Evolutionary conservation across 441 rosid species (phyloP).

Genomic region (Rhodomyrtus psidioides): DNA sequence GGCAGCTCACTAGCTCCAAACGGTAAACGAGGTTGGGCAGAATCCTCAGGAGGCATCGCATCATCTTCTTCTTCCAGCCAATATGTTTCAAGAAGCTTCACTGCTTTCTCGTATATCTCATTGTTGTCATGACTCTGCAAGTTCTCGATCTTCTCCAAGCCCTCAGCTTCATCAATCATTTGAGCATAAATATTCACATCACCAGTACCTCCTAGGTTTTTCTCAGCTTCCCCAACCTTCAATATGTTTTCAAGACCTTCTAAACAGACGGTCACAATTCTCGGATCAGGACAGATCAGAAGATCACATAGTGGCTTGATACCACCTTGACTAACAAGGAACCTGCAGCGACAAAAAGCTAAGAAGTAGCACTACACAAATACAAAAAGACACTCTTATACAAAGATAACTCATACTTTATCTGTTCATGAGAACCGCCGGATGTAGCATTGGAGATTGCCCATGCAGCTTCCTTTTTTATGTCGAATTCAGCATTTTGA

Average conservation of each 20-base stretch:
- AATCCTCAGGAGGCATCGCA: constrained; percentile 56
- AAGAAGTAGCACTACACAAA: neutral
- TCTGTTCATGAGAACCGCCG: constrained; percentile 84
- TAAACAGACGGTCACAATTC: constrained; percentile 74
- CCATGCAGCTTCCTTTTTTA: constrained; percentile 94
- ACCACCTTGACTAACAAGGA: constrained; percentile 67
- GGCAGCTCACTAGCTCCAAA: constrained; percentile 56
- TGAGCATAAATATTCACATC: constrained; percentile 64
- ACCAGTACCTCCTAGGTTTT: constrained; percentile 38
- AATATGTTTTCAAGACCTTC: constrained; percentile 84
- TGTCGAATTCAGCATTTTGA: constrained; percentile 86
- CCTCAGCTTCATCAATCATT: constrained; percentile 76
- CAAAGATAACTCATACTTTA: constrained; percentile 39
- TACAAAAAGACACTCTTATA: neutral
- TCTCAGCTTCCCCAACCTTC: constrained; percentile 83
- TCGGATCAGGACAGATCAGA: constrained; percentile 76
- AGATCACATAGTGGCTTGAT: constrained; percentile 93
- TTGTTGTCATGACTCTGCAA: constrained; percentile 67
- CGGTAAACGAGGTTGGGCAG: constrained; percentile 43
- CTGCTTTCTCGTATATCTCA: constrained; percentile 76
- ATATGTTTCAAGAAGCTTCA: constrained; percentile 71
- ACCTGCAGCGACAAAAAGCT: constrained; percentile 19
- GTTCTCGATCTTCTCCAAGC: constrained; percentile 70
- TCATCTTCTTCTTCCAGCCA: constrained; percentile 85
- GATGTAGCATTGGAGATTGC: constrained; percentile 83